Percentiles rank a stretch among this genome's conserved stretches.
Evolutionary conservation across 164 flowering plant species (phyloP).

Genomic region (Sedum album): DNA sequence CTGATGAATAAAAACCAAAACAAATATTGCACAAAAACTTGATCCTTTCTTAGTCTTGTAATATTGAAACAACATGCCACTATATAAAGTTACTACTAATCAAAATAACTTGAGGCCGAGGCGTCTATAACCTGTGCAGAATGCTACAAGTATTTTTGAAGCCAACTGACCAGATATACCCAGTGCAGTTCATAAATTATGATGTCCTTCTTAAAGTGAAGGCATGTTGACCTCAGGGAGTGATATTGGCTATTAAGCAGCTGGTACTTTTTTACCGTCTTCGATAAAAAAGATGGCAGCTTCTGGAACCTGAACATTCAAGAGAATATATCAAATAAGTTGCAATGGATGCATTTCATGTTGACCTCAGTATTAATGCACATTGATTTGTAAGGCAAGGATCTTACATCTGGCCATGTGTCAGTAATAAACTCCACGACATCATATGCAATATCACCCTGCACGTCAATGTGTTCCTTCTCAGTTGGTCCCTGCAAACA

Average conservation of each 20-base stretch:
- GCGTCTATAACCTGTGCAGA: background rate
- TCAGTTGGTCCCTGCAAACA: conserved; percentile 78
- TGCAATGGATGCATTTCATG: background rate
- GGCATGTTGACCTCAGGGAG: background rate
- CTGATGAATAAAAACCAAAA: too few species aligned
- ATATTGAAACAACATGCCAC: background rate
- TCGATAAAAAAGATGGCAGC: conserved; percentile 73
- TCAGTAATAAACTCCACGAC: conserved; percentile 87
- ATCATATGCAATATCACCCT: conserved; percentile 86
- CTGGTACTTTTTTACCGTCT: conserved; percentile 78
- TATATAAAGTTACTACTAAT: background rate
- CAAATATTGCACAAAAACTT: too few species aligned
- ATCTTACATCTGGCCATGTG: conserved; percentile 86
- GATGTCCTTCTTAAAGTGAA: background rate
- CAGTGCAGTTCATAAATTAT: background rate
- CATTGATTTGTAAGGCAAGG: background rate
- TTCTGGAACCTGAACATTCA: conserved; percentile 56
- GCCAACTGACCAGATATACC: background rate
- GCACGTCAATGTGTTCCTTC: conserved; percentile 97
- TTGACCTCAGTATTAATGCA: background rate
- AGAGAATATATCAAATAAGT: background rate
- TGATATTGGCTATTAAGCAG: conserved; percentile 26
- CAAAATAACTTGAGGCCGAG: background rate
- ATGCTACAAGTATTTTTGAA: background rate
- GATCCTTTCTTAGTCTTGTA: background rate